Percentiles rank a stretch among this genome's conserved stretches.
Conservation (phyloP, 2,329 filamentous ascomycete genomes). For the Ophiognomonia clavigignenti-juglandacearum region DNA sequence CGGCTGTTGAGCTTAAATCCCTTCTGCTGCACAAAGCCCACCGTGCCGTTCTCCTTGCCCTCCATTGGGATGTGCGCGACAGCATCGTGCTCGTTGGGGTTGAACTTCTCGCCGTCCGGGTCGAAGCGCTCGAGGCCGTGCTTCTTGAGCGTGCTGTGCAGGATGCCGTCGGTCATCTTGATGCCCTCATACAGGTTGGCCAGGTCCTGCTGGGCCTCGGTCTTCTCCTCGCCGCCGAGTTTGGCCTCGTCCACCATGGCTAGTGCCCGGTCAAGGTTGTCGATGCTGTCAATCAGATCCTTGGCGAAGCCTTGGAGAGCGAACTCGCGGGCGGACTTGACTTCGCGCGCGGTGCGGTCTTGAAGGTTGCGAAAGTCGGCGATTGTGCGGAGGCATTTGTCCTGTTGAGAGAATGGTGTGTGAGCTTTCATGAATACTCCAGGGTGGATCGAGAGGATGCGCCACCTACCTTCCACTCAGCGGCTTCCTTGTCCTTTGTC, state of each 20-base stretch:
- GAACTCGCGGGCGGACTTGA: slow-evolving; percentile 82
- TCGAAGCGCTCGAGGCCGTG: slow-evolving; percentile 90
- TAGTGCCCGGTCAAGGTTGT: slow-evolving; percentile 95
- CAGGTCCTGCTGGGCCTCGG: slow-evolving; percentile 64
- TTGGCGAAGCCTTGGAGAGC: slow-evolving; percentile 94
- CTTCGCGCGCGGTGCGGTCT: slow-evolving; percentile 86
- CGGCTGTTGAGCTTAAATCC: slow-evolving; percentile 92
- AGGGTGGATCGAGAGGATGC: background rate
- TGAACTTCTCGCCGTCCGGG: slow-evolving; percentile 80
- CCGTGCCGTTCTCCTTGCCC: slow-evolving; percentile 83
- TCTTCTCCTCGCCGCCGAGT: slow-evolving; percentile 48
- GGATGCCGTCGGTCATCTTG: slow-evolving; percentile 88
- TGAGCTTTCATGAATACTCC: slow-evolving; percentile 1
- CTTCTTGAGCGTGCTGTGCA: slow-evolving; percentile 85
- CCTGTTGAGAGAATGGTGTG: slow-evolving; percentile 55
- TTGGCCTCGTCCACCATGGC: slow-evolving; percentile 71
- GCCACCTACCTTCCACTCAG: slow-evolving; percentile 76
- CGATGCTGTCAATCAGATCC: slow-evolving; percentile 90
- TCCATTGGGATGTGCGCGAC: slow-evolving; percentile 88
- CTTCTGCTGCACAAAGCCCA: slow-evolving; percentile 92
- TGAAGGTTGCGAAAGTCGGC: slow-evolving; percentile 98
- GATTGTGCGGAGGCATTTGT: slow-evolving; percentile 88
- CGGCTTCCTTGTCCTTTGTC: slow-evolving; percentile 45
- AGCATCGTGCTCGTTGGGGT: slow-evolving; percentile 95
- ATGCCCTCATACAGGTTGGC: slow-evolving; percentile 79